A percentile compares a stretch with the other conserved stretches of the same genome.
These are phyloP conservation scores for Trichosporon inkin DNA, from an alignment of 1,284 basidiomycete genomes.

Conservation along the genomic window DNA sequence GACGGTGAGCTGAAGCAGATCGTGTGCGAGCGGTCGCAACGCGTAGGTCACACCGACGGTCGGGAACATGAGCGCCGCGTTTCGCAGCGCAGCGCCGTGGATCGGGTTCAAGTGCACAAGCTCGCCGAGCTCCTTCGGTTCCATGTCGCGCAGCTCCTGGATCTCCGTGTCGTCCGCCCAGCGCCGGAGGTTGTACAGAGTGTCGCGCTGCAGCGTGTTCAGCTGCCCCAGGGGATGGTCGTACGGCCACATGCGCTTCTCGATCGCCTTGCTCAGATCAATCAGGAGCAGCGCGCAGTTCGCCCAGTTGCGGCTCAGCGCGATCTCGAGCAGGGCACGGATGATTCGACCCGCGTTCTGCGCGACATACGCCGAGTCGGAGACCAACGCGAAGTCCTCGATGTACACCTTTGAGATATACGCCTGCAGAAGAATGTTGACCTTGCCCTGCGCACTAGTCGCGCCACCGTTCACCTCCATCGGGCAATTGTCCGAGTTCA, in stretches of 20 bases:
- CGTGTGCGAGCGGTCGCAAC: constrained; percentile 75
- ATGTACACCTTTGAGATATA: constrained; percentile 76
- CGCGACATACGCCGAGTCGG: constrained; percentile 87
- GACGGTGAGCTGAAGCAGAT: constrained; percentile 75
- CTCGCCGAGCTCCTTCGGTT: constrained; percentile 70
- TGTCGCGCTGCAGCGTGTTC: constrained; percentile 65
- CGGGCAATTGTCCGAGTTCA: constrained; percentile 65
- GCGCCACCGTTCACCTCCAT: constrained; percentile 67
- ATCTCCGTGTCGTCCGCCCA: constrained; percentile 83
- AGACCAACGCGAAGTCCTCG: constrained; percentile 95
- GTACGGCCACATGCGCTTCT: constrained; percentile 91
- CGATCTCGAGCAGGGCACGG: constrained; percentile 89
- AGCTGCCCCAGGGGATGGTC: constrained; percentile 87
- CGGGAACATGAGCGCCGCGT: constrained; percentile 83
- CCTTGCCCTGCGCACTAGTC: constrained; percentile 79
- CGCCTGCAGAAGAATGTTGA: constrained; percentile 91
- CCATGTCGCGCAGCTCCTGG: constrained; percentile 69
- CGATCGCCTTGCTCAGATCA: constrained; percentile 88
- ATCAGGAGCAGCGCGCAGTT: constrained; percentile 74
- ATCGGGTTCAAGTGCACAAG: constrained; percentile 81
- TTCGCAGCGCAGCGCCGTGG: constrained; percentile 74
- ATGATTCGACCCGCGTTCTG: constrained; percentile 92
- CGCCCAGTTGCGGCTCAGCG: constrained; percentile 87
- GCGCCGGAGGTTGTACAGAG: constrained; percentile 71
- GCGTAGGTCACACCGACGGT: constrained; percentile 63